phyloP scores from a whole-genome alignment of 805 yeast genomes.

The Saccharomycopsis sp. region DNA sequence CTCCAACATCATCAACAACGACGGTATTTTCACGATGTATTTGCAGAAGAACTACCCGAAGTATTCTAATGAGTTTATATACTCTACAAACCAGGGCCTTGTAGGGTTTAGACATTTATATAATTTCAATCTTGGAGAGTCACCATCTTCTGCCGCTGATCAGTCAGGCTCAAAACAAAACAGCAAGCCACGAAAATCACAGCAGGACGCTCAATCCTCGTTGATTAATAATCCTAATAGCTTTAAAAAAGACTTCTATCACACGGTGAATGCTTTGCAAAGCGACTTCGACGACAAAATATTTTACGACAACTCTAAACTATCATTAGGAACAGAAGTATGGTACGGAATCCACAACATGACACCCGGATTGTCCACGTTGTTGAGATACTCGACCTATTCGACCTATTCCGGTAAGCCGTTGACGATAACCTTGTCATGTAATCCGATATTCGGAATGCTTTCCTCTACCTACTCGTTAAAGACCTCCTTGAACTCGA shows the following conservation, averaged over 20 bases:
- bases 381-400: constrained; percentile 76
- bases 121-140: constrained; percentile 41
- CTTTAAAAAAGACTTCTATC: constrained; percentile 23
- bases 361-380: constrained; percentile 86
- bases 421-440: constrained; percentile 74
- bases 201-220: background rate
- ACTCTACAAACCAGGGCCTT: constrained; percentile 77
- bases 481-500: constrained; percentile 64
- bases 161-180: background rate
- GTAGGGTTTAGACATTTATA: constrained; percentile 77
- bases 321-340: constrained; percentile 75
- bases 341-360: constrained; percentile 82
- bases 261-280: constrained; percentile 7
- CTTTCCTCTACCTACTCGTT: constrained; percentile 83
- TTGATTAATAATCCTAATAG: constrained; percentile 30
- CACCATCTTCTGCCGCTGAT: constrained; percentile 18
- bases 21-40: constrained; percentile 57
- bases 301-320: constrained; percentile 53
- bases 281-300: constrained; percentile 28
- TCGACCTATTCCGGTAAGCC: constrained; percentile 87
- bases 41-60: constrained; percentile 62
- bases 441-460: constrained; percentile 88
- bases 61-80: constrained; percentile 65
- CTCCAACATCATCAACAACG: constrained; percentile 47
- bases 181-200: background rate